Conservation (phyloP, 805 yeast species). For the Candida fluviatilis region DNA sequence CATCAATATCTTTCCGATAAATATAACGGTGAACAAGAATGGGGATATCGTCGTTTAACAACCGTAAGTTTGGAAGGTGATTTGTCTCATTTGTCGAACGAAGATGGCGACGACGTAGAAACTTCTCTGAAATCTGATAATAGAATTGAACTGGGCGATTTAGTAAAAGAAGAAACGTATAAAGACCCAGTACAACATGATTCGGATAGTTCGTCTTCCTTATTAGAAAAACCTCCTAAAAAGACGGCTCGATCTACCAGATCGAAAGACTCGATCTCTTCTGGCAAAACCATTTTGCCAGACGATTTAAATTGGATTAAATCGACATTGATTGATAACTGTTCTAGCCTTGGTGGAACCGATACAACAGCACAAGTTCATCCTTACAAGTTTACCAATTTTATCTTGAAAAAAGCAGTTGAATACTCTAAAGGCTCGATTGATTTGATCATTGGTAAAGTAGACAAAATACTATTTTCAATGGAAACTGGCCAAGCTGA, state of each 20-base stretch:
- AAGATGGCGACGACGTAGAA: slow-evolving; percentile 16
- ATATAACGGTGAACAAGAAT: slow-evolving; percentile 77
- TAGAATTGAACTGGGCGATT: neutral
- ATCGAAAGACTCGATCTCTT: slow-evolving; percentile 3
- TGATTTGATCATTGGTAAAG: slow-evolving; percentile 84
- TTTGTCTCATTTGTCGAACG: slow-evolving; percentile 35
- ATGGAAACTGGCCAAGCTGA: slow-evolving; percentile 62
- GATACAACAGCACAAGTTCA: slow-evolving; percentile 96
- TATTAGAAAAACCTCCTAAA: slow-evolving; percentile 28
- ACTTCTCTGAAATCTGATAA: slow-evolving; percentile 14
- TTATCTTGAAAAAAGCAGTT: slow-evolving; percentile 71
- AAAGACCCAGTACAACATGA: slow-evolving; percentile 10
- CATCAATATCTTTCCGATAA: slow-evolving; percentile 79
- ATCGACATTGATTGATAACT: slow-evolving; percentile 56
- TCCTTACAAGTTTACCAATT: slow-evolving; percentile 90
- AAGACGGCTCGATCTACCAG: slow-evolving; percentile 34
- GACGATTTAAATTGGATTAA: slow-evolving; percentile 73
- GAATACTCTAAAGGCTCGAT: slow-evolving; percentile 66
- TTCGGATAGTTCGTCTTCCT: slow-evolving; percentile 13
- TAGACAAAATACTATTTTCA: slow-evolving; percentile 58
- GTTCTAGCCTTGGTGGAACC: slow-evolving; percentile 78
- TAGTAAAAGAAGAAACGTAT: slow-evolving; percentile 7
- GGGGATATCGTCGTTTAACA: slow-evolving; percentile 91
- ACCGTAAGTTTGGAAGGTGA: slow-evolving; percentile 88
- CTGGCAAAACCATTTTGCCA: slow-evolving; percentile 40